Conservation (phyloP, 495 filamentous ascomycete genomes). For the Penicillium canariense region DNA sequence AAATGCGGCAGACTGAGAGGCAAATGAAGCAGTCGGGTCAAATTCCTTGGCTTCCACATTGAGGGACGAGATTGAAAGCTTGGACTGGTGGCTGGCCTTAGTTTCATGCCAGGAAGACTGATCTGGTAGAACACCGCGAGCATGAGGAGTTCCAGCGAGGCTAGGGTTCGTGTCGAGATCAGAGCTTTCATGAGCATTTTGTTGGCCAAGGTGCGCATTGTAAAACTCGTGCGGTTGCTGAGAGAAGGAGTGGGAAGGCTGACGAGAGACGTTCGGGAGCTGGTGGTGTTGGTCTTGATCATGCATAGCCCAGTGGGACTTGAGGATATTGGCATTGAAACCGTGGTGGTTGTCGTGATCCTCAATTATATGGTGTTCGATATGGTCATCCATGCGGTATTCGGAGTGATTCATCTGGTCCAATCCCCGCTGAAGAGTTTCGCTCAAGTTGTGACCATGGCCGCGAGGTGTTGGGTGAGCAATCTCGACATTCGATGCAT, state of each 20-base stretch:
- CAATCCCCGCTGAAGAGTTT: slow-evolving; percentile 78
- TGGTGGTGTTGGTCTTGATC: slow-evolving; percentile 29
- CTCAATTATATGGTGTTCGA: slow-evolving; percentile 68
- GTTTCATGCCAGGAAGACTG: slow-evolving; percentile 42
- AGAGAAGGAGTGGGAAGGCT: slow-evolving; percentile 23
- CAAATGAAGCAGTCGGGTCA: slow-evolving; percentile 65
- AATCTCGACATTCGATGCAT: slow-evolving; percentile 53
- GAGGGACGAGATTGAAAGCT: slow-evolving; percentile 59
- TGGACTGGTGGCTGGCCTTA: slow-evolving; percentile 37
- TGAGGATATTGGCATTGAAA: slow-evolving; percentile 36
- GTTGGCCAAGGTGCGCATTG: slow-evolving; percentile 33
- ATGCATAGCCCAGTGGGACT: slow-evolving; percentile 41
- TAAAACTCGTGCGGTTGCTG: slow-evolving; percentile 41
- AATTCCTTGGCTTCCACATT: slow-evolving; percentile 90
- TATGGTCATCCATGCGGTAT: slow-evolving; percentile 73
- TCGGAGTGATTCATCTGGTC: slow-evolving; percentile 67
- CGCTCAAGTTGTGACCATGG: slow-evolving; percentile 63
- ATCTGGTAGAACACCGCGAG: slow-evolving; percentile 29
- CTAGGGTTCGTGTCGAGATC: slow-evolving; percentile 79
- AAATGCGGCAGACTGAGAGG: slow-evolving; percentile 57
- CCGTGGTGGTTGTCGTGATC: slow-evolving; percentile 35
- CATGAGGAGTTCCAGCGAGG: slow-evolving; percentile 61
- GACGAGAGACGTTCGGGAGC: slow-evolving; percentile 9
- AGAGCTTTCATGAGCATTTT: slow-evolving; percentile 54
- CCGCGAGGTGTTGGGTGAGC: slow-evolving; percentile 64